These are phyloP conservation scores for Chrysosporium queenslandicum DNA, from an alignment of 2,329 filamentous ascomycete genomes.

Conservation along the genomic window DNA sequence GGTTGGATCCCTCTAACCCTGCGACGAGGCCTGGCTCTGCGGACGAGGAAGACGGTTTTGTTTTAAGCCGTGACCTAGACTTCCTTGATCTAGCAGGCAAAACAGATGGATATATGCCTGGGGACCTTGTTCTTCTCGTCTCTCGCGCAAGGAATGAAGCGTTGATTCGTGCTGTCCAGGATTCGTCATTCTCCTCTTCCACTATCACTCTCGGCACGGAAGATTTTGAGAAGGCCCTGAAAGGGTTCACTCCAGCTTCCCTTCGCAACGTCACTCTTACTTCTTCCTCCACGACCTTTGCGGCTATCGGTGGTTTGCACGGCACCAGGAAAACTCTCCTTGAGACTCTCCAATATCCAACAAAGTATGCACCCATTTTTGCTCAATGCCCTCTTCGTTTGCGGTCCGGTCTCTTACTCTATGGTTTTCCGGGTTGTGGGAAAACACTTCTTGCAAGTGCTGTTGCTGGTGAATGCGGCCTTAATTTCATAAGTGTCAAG, in stretches of 20 bases:
- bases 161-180: constrained; percentile 68
- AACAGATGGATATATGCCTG: constrained; percentile 97
- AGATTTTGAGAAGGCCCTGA: constrained; percentile 76
- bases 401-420: constrained; percentile 82
- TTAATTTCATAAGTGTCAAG: constrained; percentile 98
- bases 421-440: constrained; percentile 91
- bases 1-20: constrained; percentile 65
- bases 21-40: constrained; percentile 40
- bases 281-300: constrained; percentile 83
- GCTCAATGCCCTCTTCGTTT: constrained; percentile 90
- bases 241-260: constrained; percentile 90
- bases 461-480: constrained; percentile 92
- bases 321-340: constrained; percentile 83
- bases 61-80: constrained; percentile 67
- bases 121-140: constrained; percentile 76
- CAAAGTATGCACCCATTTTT: constrained; percentile 95
- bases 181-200: constrained; percentile 40
- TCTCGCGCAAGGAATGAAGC: constrained; percentile 84
- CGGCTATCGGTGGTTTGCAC: constrained; percentile 77
- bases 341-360: constrained; percentile 92
- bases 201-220: constrained; percentile 55
- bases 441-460: constrained; percentile 93
- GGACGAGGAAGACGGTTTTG: constrained; percentile 50
- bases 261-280: constrained; percentile 90
- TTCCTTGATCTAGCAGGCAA: constrained; percentile 86